phyloP scores from a whole-genome alignment of 2,329 filamentous ascomycete genomes.

The Nemania sp. region DNA sequence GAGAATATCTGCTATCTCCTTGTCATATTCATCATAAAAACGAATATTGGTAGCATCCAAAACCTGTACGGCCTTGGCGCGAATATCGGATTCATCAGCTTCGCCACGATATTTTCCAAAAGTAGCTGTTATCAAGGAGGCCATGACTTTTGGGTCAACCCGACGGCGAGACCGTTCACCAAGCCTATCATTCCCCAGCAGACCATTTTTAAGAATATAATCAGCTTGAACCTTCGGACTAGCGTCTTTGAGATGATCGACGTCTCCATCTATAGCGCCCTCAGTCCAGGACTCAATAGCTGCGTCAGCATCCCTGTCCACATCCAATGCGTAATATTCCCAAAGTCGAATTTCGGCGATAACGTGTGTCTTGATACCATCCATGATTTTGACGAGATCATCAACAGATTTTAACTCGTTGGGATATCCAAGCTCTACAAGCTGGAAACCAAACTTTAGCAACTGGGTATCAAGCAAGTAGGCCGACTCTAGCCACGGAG shows the following conservation, averaged over 20 bases:
- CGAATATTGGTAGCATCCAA: conserved; percentile 87
- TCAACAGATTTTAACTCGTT: conserved; percentile 76
- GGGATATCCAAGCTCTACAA: conserved; percentile 79
- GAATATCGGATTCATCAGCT: conserved; percentile 63
- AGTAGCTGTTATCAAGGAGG: conserved; percentile 74
- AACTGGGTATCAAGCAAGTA: conserved; percentile 71
- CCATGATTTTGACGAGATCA: conserved; percentile 85
- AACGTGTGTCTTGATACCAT: conserved; percentile 83
- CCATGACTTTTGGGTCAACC: conserved; percentile 76
- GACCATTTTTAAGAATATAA: conserved; percentile 75
- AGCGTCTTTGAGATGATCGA: conserved; percentile 62
- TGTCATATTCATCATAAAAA: conserved; percentile 93
- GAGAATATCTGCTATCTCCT: conserved; percentile 82
- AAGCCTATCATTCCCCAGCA: conserved; percentile 78
- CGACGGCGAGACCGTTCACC: conserved; percentile 82
- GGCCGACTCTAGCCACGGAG: conserved; percentile 79
- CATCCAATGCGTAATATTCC: conserved; percentile 92
- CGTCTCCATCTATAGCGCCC: conserved; percentile 64
- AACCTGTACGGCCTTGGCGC: conserved; percentile 70
- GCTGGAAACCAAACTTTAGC: conserved; percentile 80
- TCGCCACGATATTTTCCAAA: conserved; percentile 74
- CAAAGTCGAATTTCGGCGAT: conserved; percentile 83
- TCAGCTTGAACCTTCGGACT: conserved; percentile 65
- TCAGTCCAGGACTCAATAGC: conserved; percentile 78
- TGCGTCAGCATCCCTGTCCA: conserved; percentile 76